Evolutionary conservation across 2,329 filamentous ascomycete species (phyloP).

Genomic region (Cadophora gregata): DNA sequence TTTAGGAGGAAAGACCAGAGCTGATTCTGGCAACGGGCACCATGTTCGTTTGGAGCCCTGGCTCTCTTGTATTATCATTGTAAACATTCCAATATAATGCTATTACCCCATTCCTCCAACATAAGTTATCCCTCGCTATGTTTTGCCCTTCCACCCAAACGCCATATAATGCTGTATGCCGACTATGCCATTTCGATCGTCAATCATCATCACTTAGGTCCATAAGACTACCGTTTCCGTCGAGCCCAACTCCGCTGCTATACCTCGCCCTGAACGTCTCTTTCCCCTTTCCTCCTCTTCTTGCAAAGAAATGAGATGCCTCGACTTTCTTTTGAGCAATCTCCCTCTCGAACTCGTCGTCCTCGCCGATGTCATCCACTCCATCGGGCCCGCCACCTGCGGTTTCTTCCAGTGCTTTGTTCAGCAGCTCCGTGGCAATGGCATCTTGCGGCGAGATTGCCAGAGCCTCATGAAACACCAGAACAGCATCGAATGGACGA

Average conservation of each 20-base stretch:
- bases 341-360: constrained; percentile 61
- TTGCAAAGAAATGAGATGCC: constrained; percentile 46
- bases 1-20: background rate
- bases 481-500: constrained; percentile 76
- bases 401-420: constrained; percentile 71
- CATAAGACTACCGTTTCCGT: constrained; percentile 55
- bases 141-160: constrained; percentile 3
- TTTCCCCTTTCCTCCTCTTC: constrained; percentile 49
- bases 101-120: background rate
- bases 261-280: constrained; percentile 48
- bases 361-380: constrained; percentile 50
- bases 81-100: constrained; percentile 11
- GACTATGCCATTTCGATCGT: constrained; percentile 18
- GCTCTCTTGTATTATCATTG: constrained; percentile 14
- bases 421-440: constrained; percentile 79
- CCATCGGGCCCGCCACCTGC: constrained; percentile 46
- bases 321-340: constrained; percentile 55
- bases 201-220: constrained; percentile 62
- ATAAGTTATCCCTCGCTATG: background rate
- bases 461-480: constrained; percentile 83
- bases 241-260: constrained; percentile 43
- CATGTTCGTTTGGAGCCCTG: background rate
- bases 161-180: constrained; percentile 6
- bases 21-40: background rate
- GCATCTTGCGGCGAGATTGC: constrained; percentile 81